Base-by-base conservation (phyloP, 257 asterid species). In the Gynochthodes officinalis region DNA sequence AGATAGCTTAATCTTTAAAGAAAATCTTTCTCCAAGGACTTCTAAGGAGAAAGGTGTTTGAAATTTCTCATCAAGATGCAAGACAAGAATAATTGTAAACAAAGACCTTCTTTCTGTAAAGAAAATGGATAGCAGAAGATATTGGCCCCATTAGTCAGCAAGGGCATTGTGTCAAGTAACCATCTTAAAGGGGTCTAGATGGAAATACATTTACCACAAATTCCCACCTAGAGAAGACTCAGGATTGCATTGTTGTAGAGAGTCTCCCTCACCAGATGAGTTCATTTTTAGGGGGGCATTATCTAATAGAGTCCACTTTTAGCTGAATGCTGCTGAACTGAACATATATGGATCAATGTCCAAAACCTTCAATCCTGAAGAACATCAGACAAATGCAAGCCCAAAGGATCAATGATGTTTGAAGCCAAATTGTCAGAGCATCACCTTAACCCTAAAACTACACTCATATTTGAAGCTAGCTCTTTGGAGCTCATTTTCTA, bases 11-110 rank as follows among this genome's bases (percentile, higher is more conserved):
- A 37, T 5, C 68, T 35, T 4, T 69, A 50, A 68, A 33, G n/a
- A 6, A 6, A 48, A 28, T 48, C 35, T 11, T 28, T 62, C 64
- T 37, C 1, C n/a, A 27, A 27, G 52, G 57, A 52, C 46, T 28
- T 4, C 39, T 48, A 4, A 48, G 21, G 40, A 40, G 70, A 42
- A 60, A 39, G 33, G 53, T 60, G 28, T 28, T 19, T 35, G 57
- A 61, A 65, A 28, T 23, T 23, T 50, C 64, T 40, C 58, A 53
- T n/a, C 32, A 28, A 43, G 53, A 76, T 60, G 69, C 18, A 13
- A 10, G 63, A 52, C 65, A 70, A 40, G 18, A 55, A 33, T 52
- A 11, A 16, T 48, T 35, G 46, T 52, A 3, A 28, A 68, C 2
- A 12, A 33, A 2, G 57, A 7, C 18, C 15, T 15, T 44, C 21